Base-by-base conservation (phyloP, 192 early-diverging fungal genomes). In the Coemansia sp. region DNA sequence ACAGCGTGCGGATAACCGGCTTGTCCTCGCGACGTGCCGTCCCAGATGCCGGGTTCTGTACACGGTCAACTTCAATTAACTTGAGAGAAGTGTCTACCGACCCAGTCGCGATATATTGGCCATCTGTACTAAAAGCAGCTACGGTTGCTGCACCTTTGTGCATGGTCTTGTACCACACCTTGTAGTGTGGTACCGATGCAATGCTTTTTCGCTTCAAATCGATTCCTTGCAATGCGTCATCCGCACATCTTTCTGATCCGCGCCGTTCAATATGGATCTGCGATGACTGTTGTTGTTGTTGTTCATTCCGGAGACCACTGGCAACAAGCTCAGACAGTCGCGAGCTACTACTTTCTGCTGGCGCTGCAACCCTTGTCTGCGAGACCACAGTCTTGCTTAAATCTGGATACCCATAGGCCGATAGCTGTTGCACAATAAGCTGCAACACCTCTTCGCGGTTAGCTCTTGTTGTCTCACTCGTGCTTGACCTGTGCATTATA, bases 1-100 rank as follows among this genome's bases (percentile, higher is more conserved):
- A 94, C 33, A 95, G 83, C 14, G 94, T 91, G 22, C 91, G 81
- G 60, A 98, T 88, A 47, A 95, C 93, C 0, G 90, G 89, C 67
- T 91, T 91, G 63, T 91, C 93, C 5, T 83, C 80, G 15, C 62
- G 73, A 69, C 85, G 83, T 46, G 87, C 85, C 14, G 80, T 73
- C 33, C 81, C 79, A 33, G 82, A 77, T 66, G 84, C 83, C 25
- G 74, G 74, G 19, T 49, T 55, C 27, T 65, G 68, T 81, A 96
- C 92, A 56, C 86, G 85, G 66, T 82, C 76, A 34, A 92, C 90
- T 46, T 96, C 94, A 27, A 98, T 78, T 45, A 98, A 84, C 81
- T 96, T 96, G 55, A 96, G 69, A 39, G 95, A 90, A 12, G 88
- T 76, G 71, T 98, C 95, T 24, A 77, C 82, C 38, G 91, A 92